These are phyloP conservation scores for Rhizophora mangle DNA, from an alignment of 345 rosid genomes.

Conservation along the genomic window DNA sequence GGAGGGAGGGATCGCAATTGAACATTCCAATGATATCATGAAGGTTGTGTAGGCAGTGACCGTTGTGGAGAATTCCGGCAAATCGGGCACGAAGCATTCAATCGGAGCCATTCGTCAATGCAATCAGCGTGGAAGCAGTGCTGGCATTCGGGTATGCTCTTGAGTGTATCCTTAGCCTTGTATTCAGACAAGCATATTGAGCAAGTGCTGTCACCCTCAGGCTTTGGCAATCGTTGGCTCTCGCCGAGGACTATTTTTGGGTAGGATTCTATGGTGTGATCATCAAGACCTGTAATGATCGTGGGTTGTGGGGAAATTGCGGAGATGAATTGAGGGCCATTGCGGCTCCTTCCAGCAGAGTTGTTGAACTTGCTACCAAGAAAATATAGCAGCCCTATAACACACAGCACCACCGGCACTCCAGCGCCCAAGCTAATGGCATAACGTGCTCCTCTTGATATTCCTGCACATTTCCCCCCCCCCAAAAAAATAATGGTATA, in stretches of 20 bases:
- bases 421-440: constrained; percentile 55
- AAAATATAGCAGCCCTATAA: constrained; percentile 37
- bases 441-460: constrained; percentile 42
- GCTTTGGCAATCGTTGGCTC: constrained; percentile 53
- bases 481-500: background rate
- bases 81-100: constrained; percentile 67
- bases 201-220: constrained; percentile 50
- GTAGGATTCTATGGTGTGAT: constrained; percentile 39
- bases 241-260: constrained; percentile 62
- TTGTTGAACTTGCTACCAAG: constrained; percentile 35
- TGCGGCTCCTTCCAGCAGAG: constrained; percentile 11
- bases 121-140: constrained; percentile 75
- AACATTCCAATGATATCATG: too few species aligned
- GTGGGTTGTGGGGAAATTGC: constrained; percentile 1
- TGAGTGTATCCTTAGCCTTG: constrained; percentile 41
- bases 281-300: constrained; percentile 39
- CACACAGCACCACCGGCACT: constrained; percentile 43
- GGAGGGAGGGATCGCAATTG: too few species aligned
- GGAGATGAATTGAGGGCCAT: constrained; percentile 18
- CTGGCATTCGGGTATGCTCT: constrained; percentile 62
- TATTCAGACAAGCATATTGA: constrained; percentile 69
- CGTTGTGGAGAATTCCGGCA: constrained; percentile 56
- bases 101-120: constrained; percentile 65
- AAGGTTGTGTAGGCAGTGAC: too few species aligned
- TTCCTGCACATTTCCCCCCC: constrained; percentile 18